Evolutionary conservation across 495 filamentous ascomycete genomes (phyloP), one percentile per base, ranked within the genome.

Genomic region (Schizothecium vesticola): DNA sequence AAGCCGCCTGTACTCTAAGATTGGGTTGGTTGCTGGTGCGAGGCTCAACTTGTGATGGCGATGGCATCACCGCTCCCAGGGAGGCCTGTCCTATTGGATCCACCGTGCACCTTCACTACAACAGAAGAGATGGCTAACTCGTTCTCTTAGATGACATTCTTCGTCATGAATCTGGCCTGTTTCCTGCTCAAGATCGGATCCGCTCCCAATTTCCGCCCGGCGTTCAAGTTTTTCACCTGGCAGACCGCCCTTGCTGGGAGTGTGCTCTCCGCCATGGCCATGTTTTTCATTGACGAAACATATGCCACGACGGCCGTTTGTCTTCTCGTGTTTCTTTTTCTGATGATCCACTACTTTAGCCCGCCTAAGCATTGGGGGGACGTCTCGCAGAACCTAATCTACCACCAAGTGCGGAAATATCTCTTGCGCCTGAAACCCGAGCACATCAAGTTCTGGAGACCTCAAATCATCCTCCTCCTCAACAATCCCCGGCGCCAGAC

Each of bases 391-490:
- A 92, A 89, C 74, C 79, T 96, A 64, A 96, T 96, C 61, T 96
- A 95, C 72, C 92, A 96, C 71, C 92, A 96, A 79, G 92, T 96
- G 7, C 86, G 92, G 62, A 96, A 96, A 73, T 96, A 96, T 70
- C 78, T 96, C 21, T 81, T 96, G 59, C 86, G 92, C 25, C 82
- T 96, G 11, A 89, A 88, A 55, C 91, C 92, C 67, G 92, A 96
- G 68, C 92, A 96, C 72, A 92, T 96, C 76, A 96, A 96, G 72
- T 95, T 94, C 75, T 96, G 92, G 92, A 85, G 92, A 56, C 92
- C 92, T 0, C 92, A 88, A 69, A 94, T 96, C 65, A 82, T 96
- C 56, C 82, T 96, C 0, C 88, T 96, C 59, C 88, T 96, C 68
- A 95, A 92, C 74, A 89, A 93, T 68, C 87, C 93, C 11, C 85